A percentile compares a stretch with the other conserved stretches of the same genome.
These are phyloP conservation scores for Colletotrichum australisinense DNA, from an alignment of 2,329 filamentous ascomycete genomes.

Conservation along the genomic window DNA sequence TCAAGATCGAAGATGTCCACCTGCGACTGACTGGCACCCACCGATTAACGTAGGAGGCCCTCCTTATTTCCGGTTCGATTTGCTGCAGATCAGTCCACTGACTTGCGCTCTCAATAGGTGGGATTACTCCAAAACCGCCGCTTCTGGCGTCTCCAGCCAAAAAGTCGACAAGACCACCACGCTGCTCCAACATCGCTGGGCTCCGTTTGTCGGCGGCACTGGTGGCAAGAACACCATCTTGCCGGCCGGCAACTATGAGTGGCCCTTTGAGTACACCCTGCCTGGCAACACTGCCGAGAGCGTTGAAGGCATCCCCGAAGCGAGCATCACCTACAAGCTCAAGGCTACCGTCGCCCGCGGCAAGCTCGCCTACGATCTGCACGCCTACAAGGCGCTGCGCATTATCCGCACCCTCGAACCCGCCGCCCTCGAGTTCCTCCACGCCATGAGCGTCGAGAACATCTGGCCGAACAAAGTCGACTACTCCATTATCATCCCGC, in stretches of 20 bases:
- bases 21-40: constrained; percentile 78
- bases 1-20: constrained; percentile 80
- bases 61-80: constrained; percentile 14
- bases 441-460: constrained; percentile 96
- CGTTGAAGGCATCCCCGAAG: constrained; percentile 88
- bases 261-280: constrained; percentile 81
- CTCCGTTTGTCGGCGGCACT: constrained; percentile 69
- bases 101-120: constrained; percentile 50
- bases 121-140: constrained; percentile 63
- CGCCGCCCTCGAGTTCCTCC: constrained; percentile 80
- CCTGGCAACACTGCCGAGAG: constrained; percentile 83
- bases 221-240: constrained; percentile 70
- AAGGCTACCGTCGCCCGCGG: constrained; percentile 90
- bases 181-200: constrained; percentile 78
- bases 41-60: constrained; percentile 71
- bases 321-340: constrained; percentile 88
- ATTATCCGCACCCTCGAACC: constrained; percentile 83
- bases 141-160: constrained; percentile 69
- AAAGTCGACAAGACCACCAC: constrained; percentile 68
- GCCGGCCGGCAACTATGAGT: constrained; percentile 83
- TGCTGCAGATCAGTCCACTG: constrained; percentile 16
- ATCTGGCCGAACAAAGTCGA: constrained; percentile 98
- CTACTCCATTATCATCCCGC: constrained; percentile 92
- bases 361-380: constrained; percentile 88
- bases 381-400: constrained; percentile 81